Percentiles rank a stretch among this genome's conserved stretches.
Evolutionary conservation across 75 land plant genomes (phyloP).

Genomic region (Cryptomeria japonica): DNA sequence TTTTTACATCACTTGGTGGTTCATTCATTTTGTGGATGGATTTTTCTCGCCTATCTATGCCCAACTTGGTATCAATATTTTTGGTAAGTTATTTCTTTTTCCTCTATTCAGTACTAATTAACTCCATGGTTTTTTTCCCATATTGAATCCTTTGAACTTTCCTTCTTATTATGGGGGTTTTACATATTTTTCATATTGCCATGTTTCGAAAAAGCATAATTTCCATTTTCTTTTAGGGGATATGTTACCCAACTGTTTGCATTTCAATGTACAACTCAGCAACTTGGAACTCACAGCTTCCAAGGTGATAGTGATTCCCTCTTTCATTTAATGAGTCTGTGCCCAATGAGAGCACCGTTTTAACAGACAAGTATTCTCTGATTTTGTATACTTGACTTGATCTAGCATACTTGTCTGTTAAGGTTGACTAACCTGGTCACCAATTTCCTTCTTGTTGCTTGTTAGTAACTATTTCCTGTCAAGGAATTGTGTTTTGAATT

Average conservation of each 20-base stretch:
- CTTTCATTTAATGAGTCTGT: neutral
- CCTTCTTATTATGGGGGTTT: neutral
- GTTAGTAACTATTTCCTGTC: neutral
- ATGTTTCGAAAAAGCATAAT: neutral
- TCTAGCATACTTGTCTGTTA: neutral
- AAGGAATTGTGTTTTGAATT: neutral
- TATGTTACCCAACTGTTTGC: neutral
- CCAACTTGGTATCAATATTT: conserved; percentile 49
- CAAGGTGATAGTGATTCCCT: neutral
- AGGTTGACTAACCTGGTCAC: neutral
- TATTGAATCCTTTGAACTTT: too few species aligned
- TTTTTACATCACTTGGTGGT: conserved; percentile 70
- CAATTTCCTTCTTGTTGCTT: neutral
- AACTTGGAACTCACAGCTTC: neutral
- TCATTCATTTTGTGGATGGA: conserved; percentile 57
- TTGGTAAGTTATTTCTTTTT: conserved; percentile 38
- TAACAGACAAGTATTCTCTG: neutral
- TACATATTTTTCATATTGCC: neutral
- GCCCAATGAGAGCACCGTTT: neutral
- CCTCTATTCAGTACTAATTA: neutral
- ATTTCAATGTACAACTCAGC: neutral
- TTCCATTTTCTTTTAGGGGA: neutral
- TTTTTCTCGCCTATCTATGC: conserved; percentile 57
- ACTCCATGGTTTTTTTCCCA: neutral
- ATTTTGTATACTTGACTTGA: neutral